Conservation (phyloP, 257 asterid genomes). For the Solanum clarkiae region DNA sequence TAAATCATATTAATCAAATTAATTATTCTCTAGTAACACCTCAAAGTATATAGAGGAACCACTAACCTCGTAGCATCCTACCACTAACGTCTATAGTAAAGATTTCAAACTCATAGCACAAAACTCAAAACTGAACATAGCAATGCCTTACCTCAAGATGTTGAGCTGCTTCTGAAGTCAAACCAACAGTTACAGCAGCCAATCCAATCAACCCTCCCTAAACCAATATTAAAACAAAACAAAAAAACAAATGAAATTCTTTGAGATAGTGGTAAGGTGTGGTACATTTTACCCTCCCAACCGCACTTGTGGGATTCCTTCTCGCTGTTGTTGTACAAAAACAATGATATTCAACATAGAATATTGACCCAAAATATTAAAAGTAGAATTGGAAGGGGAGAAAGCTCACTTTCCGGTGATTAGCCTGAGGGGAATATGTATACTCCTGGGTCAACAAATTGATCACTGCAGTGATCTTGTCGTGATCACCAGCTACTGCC, state of each 20-base stretch:
- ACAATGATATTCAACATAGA: background rate
- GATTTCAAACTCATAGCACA: background rate
- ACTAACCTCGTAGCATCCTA: background rate
- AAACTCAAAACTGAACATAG: background rate
- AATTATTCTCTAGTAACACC: background rate
- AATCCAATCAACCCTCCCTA: conserved; percentile 98
- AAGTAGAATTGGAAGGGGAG: background rate
- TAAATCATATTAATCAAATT: background rate
- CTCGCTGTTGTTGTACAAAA: background rate
- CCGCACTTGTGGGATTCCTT: no score
- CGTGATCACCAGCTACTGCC: conserved; percentile 63
- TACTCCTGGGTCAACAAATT: conserved; percentile 67
- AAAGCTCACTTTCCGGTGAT: conserved; percentile 69
- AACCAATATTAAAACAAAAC: background rate
- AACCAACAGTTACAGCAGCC: conserved; percentile 98
- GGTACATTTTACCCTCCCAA: no score
- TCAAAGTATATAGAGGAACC: background rate
- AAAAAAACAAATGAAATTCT: background rate
- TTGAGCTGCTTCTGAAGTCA: conserved; percentile 81
- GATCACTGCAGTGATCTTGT: conserved; percentile 68
- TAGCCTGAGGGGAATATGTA: conserved; percentile 78
- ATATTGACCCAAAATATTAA: background rate
- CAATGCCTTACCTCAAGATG: conserved; percentile 70
- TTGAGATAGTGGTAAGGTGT: no score
- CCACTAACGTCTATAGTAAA: background rate